A percentile compares a stretch with the other conserved stretches of the same genome.
Evolutionary conservation across 257 asterid genomes (phyloP).

Genomic region (Capsicum pubescens): DNA sequence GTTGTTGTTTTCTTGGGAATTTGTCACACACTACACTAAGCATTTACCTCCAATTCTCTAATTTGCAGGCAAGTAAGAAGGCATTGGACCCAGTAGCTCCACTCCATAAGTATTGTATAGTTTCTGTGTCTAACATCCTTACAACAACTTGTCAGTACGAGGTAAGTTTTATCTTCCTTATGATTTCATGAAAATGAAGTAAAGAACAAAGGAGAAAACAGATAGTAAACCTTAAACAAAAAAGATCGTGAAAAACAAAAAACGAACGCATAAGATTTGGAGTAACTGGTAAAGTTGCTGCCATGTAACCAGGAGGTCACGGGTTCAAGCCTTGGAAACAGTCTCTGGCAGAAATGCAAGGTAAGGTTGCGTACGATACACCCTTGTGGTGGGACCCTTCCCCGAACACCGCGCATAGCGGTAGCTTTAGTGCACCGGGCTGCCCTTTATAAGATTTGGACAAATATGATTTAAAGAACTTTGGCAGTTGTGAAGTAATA

Average conservation of each 20-base stretch:
- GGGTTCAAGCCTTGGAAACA: too few relatives aligned
- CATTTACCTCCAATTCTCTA: constrained; percentile 21
- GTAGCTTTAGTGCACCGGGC: too few relatives aligned
- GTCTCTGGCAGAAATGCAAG: too few relatives aligned
- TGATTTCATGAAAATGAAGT: background rate
- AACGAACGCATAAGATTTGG: background rate
- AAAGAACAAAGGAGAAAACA: background rate
- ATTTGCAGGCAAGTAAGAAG: constrained; percentile 72
- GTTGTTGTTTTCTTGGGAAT: background rate
- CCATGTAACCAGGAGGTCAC: too few relatives aligned
- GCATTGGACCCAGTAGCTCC: constrained; percentile 95
- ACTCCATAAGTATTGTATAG: constrained; percentile 71
- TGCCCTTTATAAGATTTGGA: background rate
- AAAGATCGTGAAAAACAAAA: background rate
- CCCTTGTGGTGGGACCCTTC: too few relatives aligned
- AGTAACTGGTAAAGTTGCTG: too few relatives aligned
- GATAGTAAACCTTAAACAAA: background rate
- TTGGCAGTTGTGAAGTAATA: background rate
- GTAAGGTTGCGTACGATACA: too few relatives aligned
- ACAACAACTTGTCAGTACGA: constrained; percentile 98
- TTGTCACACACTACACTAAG: constrained; percentile 10
- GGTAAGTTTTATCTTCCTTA: constrained; percentile 46
- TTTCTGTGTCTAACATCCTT: constrained; percentile 89
- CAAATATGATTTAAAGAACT: background rate
- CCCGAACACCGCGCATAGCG: too few relatives aligned